Conservation (phyloP, 768 basidiomycete genomes). For the Polyporus arcularius region DNA sequence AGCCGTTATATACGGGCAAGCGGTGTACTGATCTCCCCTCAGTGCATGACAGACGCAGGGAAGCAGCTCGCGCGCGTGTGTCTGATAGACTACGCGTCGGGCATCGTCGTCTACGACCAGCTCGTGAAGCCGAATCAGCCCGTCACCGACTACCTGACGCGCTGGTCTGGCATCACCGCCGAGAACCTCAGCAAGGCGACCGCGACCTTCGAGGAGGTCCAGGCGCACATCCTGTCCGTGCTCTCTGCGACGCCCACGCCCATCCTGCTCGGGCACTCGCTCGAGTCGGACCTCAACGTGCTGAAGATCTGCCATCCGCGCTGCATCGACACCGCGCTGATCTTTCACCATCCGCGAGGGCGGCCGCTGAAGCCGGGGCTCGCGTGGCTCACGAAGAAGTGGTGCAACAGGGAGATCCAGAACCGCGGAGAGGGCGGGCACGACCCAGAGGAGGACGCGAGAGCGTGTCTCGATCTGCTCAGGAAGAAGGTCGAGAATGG, state of each 20-base stretch:
- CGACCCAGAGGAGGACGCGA: constrained; percentile 93
- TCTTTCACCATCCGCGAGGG: constrained; percentile 92
- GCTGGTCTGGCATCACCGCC: constrained; percentile 92
- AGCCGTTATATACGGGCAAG: background rate
- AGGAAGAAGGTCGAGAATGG: constrained; percentile 79
- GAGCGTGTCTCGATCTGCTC: constrained; percentile 83
- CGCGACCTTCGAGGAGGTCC: constrained; percentile 79
- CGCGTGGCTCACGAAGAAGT: constrained; percentile 96
- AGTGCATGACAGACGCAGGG: constrained; percentile 91
- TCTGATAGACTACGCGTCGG: constrained; percentile 74
- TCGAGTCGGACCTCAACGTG: constrained; percentile 91
- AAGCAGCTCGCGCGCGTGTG: constrained; percentile 88
- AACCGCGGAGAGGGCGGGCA: constrained; percentile 82
- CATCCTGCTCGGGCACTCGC: constrained; percentile 91
- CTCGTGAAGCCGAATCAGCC: constrained; percentile 87
- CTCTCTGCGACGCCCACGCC: constrained; percentile 62
- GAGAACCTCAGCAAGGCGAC: constrained; percentile 67
- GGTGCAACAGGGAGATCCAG: constrained; percentile 91
- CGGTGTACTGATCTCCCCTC: background rate
- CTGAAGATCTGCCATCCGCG: constrained; percentile 83
- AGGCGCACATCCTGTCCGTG: constrained; percentile 63
- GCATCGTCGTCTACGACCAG: constrained; percentile 80
- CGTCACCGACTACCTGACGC: constrained; percentile 90
- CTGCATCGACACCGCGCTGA: constrained; percentile 89
- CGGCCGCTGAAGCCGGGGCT: constrained; percentile 92